These are phyloP conservation scores for Acer yangbiense DNA, from an alignment of 345 rosid species.

Conservation along the genomic window DNA sequence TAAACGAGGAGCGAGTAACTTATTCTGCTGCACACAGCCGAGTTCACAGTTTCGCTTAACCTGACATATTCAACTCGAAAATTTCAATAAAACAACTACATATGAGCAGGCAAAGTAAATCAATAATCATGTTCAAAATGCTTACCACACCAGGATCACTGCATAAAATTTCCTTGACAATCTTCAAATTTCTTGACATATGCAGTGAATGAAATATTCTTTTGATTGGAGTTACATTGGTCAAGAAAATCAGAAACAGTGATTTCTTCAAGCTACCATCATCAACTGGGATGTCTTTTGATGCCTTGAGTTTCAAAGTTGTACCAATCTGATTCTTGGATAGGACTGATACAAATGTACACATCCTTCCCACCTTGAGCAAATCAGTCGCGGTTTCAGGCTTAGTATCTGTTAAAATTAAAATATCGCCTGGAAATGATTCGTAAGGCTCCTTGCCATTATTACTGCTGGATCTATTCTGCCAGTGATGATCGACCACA, in stretches of 20 bases:
- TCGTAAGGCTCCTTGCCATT: slow-evolving; percentile 32
- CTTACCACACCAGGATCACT: slow-evolving; percentile 33
- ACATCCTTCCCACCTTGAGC: slow-evolving; percentile 27
- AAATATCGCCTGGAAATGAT: slow-evolving; percentile 41
- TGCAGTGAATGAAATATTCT: slow-evolving; percentile 46
- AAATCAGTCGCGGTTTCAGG: slow-evolving; percentile 43
- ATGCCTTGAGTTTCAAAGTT: slow-evolving; percentile 29
- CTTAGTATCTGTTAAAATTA: slow-evolving; percentile 33
- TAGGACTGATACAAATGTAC: slow-evolving; percentile 31
- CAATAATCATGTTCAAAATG: neutral
- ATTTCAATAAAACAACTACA: neutral
- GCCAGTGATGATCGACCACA: slow-evolving; percentile 35
- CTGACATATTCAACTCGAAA: slow-evolving; percentile 26
- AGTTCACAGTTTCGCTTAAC: slow-evolving; percentile 24
- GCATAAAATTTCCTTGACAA: slow-evolving; percentile 31
- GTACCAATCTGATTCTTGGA: neutral
- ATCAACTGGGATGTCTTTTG: slow-evolving; percentile 9
- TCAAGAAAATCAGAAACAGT: slow-evolving; percentile 32
- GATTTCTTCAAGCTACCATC: slow-evolving; percentile 17
- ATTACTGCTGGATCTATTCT: slow-evolving; percentile 21
- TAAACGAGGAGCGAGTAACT: neutral
- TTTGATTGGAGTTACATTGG: slow-evolving; percentile 32
- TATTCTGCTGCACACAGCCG: slow-evolving; percentile 2
- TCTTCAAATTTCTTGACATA: slow-evolving; percentile 21
- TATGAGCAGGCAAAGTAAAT: neutral